These are phyloP conservation scores for Lathyrus aphaca DNA, from an alignment of 306 rosid species.

Conservation along the genomic window DNA sequence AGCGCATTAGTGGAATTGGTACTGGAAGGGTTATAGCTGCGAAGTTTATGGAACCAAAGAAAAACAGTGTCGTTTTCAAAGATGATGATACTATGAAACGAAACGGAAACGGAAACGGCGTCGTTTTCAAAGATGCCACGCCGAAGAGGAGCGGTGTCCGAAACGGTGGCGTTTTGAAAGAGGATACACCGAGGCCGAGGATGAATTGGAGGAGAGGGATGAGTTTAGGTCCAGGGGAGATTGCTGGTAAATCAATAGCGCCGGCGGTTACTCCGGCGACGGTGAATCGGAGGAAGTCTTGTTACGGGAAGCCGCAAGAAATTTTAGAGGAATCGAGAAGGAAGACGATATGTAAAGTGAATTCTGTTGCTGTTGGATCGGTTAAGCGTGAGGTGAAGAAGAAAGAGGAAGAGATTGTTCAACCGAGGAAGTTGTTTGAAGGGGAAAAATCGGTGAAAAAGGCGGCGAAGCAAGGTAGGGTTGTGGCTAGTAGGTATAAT, in stretches of 20 bases:
- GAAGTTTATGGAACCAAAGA: constrained; percentile 53
- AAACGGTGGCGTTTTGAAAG: neutral
- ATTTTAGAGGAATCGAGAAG: constrained; percentile 48
- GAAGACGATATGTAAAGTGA: constrained; percentile 47
- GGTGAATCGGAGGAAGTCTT: constrained; percentile 81
- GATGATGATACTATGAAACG: constrained; percentile 14
- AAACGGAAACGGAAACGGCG: neutral
- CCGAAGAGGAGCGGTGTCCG: neutral
- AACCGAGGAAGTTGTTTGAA: constrained; percentile 81
- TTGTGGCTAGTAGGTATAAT: constrained; percentile 79
- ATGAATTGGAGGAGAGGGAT: constrained; percentile 51
- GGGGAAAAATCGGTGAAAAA: constrained; percentile 51
- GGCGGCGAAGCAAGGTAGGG: constrained; percentile 63
- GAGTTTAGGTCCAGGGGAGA: constrained; percentile 84
- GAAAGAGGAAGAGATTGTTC: constrained; percentile 53
- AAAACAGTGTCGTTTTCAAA: constrained; percentile 26
- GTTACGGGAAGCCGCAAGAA: constrained; percentile 71
- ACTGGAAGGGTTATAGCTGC: constrained; percentile 21
- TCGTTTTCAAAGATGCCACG: constrained; percentile 3
- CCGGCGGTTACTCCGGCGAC: constrained; percentile 47
- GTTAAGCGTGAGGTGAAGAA: constrained; percentile 54
- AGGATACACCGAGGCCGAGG: constrained; percentile 11
- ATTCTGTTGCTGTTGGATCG: constrained; percentile 33
- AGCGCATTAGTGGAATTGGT: constrained; percentile 12
- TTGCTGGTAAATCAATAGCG: neutral